These are phyloP conservation scores for Fusarium chuoi DNA, from an alignment of 2,329 filamentous ascomycete species.

Conservation along the genomic window DNA sequence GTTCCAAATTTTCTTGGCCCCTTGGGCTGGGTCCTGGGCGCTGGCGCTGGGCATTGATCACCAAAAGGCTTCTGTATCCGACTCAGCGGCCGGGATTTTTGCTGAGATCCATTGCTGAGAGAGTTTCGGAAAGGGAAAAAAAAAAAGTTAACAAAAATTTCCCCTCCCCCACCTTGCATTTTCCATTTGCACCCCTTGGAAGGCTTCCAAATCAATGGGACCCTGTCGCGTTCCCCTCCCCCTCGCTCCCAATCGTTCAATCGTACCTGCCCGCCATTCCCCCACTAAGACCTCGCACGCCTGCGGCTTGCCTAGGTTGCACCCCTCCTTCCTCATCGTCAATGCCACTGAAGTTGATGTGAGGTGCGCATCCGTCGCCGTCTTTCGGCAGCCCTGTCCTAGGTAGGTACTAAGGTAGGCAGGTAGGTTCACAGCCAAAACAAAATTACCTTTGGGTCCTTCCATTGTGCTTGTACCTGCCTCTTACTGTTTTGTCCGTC, in stretches of 20 bases:
- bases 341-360: conserved; percentile 1
- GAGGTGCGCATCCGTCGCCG: conserved; percentile 8
- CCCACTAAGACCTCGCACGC: conserved; percentile 40
- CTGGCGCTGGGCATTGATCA: conserved; percentile 38
- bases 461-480: conserved; percentile 32
- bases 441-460: neutral
- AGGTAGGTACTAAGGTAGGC: neutral
- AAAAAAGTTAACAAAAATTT: conserved; percentile 38
- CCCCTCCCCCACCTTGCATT: conserved; percentile 26
- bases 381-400: conserved; percentile 33
- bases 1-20: neutral
- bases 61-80: conserved; percentile 30
- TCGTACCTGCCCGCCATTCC: conserved; percentile 37
- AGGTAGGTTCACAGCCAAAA: conserved; percentile 7
- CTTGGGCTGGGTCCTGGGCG: neutral
- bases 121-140: conserved; percentile 14
- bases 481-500: conserved; percentile 26
- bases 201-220: conserved; percentile 16
- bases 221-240: conserved; percentile 37
- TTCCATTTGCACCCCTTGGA: conserved; percentile 20
- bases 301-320: conserved; percentile 31
- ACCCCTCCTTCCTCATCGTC: conserved; percentile 40
- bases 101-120: conserved; percentile 28
- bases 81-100: conserved; percentile 24
- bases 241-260: conserved; percentile 39